Conservation (phyloP, 139 green algal species). For the Astrephomene gubernaculifera region DNA sequence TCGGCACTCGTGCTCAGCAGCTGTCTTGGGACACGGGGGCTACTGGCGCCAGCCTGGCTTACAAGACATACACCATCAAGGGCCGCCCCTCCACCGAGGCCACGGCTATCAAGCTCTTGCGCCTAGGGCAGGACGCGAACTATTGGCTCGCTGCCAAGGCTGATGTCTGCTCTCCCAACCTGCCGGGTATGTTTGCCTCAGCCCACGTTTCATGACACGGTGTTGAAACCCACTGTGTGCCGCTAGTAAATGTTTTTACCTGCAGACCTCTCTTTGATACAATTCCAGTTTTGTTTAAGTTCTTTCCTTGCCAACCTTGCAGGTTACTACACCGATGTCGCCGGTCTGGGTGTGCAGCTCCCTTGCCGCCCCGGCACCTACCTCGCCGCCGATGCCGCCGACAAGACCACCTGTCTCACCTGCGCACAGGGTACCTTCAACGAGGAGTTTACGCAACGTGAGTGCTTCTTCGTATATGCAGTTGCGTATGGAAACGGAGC, state of each 20-base stretch:
- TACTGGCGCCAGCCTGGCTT: background rate
- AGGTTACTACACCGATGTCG: constrained; percentile 27
- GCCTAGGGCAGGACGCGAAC: background rate
- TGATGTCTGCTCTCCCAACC: background rate
- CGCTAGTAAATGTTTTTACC: too few relatives aligned
- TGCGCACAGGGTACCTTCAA: constrained; percentile 16
- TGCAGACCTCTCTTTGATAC: too few relatives aligned
- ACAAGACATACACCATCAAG: constrained; percentile 3
- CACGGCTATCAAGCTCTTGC: background rate
- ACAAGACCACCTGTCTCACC: constrained; percentile 22
- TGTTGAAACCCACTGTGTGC: too few relatives aligned
- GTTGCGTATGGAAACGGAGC: too few relatives aligned
- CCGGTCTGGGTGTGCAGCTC: background rate
- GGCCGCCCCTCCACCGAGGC: too few relatives aligned
- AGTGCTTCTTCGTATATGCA: too few relatives aligned
- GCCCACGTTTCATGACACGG: too few relatives aligned
- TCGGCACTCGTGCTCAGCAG: constrained; percentile 17
- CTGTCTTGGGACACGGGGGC: background rate
- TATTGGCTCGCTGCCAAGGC: constrained; percentile 36
- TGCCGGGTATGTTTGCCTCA: constrained; percentile 28
- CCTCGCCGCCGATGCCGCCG: background rate
- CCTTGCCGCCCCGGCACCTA: constrained; percentile 35
- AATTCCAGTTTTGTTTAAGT: too few relatives aligned
- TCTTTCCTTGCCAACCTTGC: too few relatives aligned
- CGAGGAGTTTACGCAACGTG: constrained; percentile 26